Base-by-base conservation (phyloP, 169 alveolate species). In the Plasmodium fragile region DNA sequence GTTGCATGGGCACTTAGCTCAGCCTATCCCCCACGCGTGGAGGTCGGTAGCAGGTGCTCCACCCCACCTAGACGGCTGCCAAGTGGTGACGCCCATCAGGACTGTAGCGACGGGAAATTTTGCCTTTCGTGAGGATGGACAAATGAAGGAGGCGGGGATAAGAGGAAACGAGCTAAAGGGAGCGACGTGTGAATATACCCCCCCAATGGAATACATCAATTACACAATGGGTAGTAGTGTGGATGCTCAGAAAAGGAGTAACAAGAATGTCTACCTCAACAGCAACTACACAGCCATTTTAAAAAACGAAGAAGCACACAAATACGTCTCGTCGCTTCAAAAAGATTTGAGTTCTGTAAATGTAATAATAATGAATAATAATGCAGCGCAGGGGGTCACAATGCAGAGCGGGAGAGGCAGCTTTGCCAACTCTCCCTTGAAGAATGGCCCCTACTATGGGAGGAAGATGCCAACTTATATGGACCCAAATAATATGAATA, bases 181-280 rank as follows among this genome's bases (percentile, higher is more conserved):
- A 65, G 36, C 75, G 7, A 65, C 13, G 75, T 65, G 1, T 5
- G 75, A 65, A 10, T 10, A n/a, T n/a, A 4, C 30, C 30, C 36
- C 36, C 18, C 30, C 3, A 22, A 65, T 65, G 36, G 75, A 22
- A 18, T 0, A 10, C 6, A 22, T 2, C 0, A 65, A 22, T n/a
- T 28, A 65, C 36, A 1, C 75, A 5, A 18, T 25, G n/a, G 22
- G 2, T 22, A 65, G 2, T 22, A 65, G 13, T 28, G 4, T 65
- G 6, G 75, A 18, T n/a, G 6, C 36, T 8, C 36, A 65, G 75
- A 18, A 65, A 22, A 18, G 65, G 53, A 73, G 43, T 41, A 65
- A 52, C 49, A 84, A 43, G 75, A 84, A 84, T 75, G 81, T 84
- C 30, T 84, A 84, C 69, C 78, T 84, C 25, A 84, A 84, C 36